A percentile compares a stretch with the other conserved stretches of the same genome.
Evolutionary conservation across 2,329 filamentous ascomycete genomes (phyloP).

Genomic region (Penicillium crustosum): DNA sequence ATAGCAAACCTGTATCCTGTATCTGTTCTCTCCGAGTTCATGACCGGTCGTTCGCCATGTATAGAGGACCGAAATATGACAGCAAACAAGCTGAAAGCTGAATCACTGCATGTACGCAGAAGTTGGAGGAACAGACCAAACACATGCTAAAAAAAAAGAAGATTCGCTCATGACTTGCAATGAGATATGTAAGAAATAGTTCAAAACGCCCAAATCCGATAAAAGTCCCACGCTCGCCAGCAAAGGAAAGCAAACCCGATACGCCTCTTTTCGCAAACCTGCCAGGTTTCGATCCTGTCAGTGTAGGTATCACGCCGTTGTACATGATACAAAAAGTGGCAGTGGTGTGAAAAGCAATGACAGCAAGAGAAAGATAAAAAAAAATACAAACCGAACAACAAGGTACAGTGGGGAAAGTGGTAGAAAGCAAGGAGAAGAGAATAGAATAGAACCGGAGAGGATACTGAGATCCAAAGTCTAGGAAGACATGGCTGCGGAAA

Average conservation of each 20-base stretch:
- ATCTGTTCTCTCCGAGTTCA: not conserved
- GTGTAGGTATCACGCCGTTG: slow-evolving; percentile 13
- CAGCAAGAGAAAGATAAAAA: not conserved
- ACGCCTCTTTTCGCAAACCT: slow-evolving; percentile 20
- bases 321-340: slow-evolving; percentile 18
- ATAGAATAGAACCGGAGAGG: slow-evolving; percentile 6
- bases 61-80: not conserved
- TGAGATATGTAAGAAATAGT: not conserved
- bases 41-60: not conserved
- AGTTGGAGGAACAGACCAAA: not conserved
- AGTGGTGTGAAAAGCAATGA: slow-evolving; percentile 7
- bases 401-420: not conserved
- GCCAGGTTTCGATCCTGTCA: slow-evolving; percentile 2
- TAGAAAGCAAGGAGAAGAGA: not conserved
- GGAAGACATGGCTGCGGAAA: slow-evolving; percentile 19
- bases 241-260: slow-evolving; percentile 1
- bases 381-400: not conserved
- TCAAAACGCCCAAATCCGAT: slow-evolving; percentile 1
- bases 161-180: slow-evolving; percentile 7
- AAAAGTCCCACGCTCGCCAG: slow-evolving; percentile 5
- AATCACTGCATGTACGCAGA: not conserved
- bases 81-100: not conserved
- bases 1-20: not conserved
- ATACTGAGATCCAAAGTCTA: slow-evolving; percentile 18
- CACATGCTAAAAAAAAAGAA: not conserved